phyloP scores from a whole-genome alignment of 176 grass and related monocot species.

The Miscanthus lutarioriparius region DNA sequence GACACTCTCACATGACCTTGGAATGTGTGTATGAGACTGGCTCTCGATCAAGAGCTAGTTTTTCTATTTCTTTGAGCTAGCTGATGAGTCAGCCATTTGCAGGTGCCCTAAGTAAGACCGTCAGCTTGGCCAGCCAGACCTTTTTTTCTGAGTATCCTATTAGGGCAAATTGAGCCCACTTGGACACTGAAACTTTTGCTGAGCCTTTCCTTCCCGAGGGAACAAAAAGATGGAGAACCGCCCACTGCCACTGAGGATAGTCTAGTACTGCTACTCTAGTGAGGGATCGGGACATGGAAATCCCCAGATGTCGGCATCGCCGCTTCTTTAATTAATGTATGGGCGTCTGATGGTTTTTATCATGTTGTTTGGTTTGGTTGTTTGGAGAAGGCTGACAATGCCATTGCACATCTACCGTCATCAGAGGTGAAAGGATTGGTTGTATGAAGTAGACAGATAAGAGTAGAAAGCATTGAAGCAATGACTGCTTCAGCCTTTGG shows the following conservation, averaged over 20 bases:
- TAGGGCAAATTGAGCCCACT: constrained; percentile 52
- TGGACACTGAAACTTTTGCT: constrained; percentile 42
- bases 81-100: no score
- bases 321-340: constrained; percentile 47
- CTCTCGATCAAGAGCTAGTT: no score
- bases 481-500: background rate
- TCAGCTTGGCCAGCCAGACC: constrained; percentile 31
- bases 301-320: constrained; percentile 59
- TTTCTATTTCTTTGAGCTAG: no score
- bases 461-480: constrained; percentile 8
- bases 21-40: no score
- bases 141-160: constrained; percentile 49
- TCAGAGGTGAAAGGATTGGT: constrained; percentile 26
- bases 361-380: constrained; percentile 8
- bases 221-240: constrained; percentile 69
- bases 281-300: constrained; percentile 68
- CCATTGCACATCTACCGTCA: constrained; percentile 19
- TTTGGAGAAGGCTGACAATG: constrained; percentile 17
- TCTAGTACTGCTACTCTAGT: constrained; percentile 27
- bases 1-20: no score
- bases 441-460: constrained; percentile 16
- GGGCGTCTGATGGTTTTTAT: constrained; percentile 26
- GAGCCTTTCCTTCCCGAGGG: constrained; percentile 55
- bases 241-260: constrained; percentile 6
- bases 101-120: no score